Evolutionary conservation across 306 rosid genomes (phyloP).

Genomic region (Sindora glabra): DNA sequence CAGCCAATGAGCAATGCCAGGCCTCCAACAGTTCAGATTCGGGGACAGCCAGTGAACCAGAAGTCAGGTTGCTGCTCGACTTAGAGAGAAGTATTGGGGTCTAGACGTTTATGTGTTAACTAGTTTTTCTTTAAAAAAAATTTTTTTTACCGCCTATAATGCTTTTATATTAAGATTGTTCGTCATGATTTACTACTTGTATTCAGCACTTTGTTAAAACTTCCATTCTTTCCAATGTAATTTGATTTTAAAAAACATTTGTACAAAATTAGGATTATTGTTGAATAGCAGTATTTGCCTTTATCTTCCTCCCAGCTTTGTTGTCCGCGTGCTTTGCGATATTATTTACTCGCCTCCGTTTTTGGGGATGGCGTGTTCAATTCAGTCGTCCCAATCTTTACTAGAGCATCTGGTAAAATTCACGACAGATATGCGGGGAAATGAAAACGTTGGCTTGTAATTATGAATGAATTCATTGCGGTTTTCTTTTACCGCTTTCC

Average conservation of each 20-base stretch:
- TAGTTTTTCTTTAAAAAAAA: no score
- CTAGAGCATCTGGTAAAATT: no score
- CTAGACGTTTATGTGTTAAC: conserved; percentile 40
- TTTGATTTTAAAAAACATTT: conserved; percentile 51
- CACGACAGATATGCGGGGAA: no score
- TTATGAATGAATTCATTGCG: no score
- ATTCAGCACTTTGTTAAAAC: conserved; percentile 51
- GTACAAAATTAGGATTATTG: conserved; percentile 94
- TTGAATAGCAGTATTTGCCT: conserved; percentile 70
- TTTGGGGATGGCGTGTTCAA: no score
- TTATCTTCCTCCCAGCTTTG: conserved; percentile 16
- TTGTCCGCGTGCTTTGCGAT: not conserved
- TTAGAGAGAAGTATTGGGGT: conserved; percentile 40
- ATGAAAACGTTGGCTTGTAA: no score
- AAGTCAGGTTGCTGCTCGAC: conserved; percentile 95
- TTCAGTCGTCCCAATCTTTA: no score
- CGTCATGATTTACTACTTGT: conserved; percentile 29
- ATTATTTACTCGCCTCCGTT: not conserved
- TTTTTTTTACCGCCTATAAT: no score
- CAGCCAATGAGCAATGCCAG: conserved; percentile 88
- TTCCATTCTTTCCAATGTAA: conserved; percentile 88
- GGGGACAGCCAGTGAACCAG: conserved; percentile 98
- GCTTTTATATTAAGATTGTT: conserved; percentile 43
- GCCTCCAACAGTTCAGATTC: conserved; percentile 94
- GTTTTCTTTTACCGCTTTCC: no score